Base-by-base conservation (phyloP, 805 yeast species). In the Cyberlindnera bimundalis region DNA sequence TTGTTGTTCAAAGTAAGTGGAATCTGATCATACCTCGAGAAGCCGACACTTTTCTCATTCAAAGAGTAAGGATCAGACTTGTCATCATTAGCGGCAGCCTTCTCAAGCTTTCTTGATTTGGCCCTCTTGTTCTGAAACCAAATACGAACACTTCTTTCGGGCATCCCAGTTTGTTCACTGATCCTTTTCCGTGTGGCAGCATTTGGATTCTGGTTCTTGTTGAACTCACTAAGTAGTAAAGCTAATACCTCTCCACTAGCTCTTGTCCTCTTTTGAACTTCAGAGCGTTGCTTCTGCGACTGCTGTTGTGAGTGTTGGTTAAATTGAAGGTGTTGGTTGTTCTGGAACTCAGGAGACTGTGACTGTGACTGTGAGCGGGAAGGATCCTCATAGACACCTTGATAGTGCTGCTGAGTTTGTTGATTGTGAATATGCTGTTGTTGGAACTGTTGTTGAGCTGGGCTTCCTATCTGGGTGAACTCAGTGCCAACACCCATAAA, bases 91-190 rank as follows among this genome's bases (percentile, higher is more conserved):
- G 46, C 55, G 28, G 56, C 63, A 59, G 72, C 62, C 42, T 80
- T 71, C 51, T 79, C 84, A 53, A 75, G 61, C 61, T 84, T 84
- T 54, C 89, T 71, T 32, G 79, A 71, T 58, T 84, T 85, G 16
- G 93, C 93, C 47, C 97, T 67, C 52, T 90, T 68, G 59, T 88
- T 88, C 61, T 89, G 97, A 56, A 87, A 89, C 96, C 96, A 89
- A 31, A 89, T 89, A 40, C 96, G 72, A 2, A 89, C 96, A 12
- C 90, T 86, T 47, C 93, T 75, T 53, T 89, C 96, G 12, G 89
- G 77, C 85, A 88, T 81, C 15, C 82, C 84, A 2, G 95, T 84
- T 45, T 72, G 71, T 2, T 73, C 78, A 29, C 93, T 79, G 28
- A 89, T 78, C 23, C 70, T 74, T 54, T 81, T 81, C 29, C 96